These are phyloP conservation scores for Bacterosira constricta DNA, from an alignment of 108 stramenopile species.

Conservation along the genomic window DNA sequence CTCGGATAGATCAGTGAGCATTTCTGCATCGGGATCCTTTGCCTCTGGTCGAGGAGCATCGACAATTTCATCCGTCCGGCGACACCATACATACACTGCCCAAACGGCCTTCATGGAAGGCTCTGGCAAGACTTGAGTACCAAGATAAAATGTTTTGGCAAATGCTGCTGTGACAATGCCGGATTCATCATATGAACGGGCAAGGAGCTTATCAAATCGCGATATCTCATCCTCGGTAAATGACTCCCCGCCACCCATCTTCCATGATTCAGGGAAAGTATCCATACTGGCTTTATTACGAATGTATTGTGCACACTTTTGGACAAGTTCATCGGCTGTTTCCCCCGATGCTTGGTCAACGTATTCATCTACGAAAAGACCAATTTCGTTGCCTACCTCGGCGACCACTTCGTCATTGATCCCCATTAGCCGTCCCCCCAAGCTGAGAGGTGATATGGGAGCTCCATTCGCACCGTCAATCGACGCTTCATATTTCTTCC, in stretches of 20 bases:
- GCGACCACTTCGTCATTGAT: slow-evolving; percentile 87
- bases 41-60: slow-evolving; percentile 84
- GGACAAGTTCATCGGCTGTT: slow-evolving; percentile 47
- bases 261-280: slow-evolving; percentile 50
- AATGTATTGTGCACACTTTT: slow-evolving; percentile 72
- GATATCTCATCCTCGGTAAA: slow-evolving; percentile 51
- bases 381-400: slow-evolving; percentile 85
- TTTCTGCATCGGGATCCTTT: slow-evolving; percentile 68
- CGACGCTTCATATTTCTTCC: slow-evolving; percentile 50
- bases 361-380: slow-evolving; percentile 53
- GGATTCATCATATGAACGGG: slow-evolving; percentile 89
- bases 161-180: slow-evolving; percentile 95
- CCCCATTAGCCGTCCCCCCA: slow-evolving; percentile 62
- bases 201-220: slow-evolving; percentile 50
- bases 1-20: slow-evolving; percentile 76
- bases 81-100: slow-evolving; percentile 98
- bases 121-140: slow-evolving; percentile 83
- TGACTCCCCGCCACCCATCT: slow-evolving; percentile 1
- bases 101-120: slow-evolving; percentile 82
- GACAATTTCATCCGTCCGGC: slow-evolving; percentile 97
- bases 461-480: neutral
- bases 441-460: neutral
- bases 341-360: slow-evolving; percentile 43
- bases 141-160: slow-evolving; percentile 97
- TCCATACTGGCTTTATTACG: slow-evolving; percentile 59